These are phyloP conservation scores for Tetrapisispora pingtungensis DNA, from an alignment of 805 yeast genomes.

Conservation along the genomic window DNA sequence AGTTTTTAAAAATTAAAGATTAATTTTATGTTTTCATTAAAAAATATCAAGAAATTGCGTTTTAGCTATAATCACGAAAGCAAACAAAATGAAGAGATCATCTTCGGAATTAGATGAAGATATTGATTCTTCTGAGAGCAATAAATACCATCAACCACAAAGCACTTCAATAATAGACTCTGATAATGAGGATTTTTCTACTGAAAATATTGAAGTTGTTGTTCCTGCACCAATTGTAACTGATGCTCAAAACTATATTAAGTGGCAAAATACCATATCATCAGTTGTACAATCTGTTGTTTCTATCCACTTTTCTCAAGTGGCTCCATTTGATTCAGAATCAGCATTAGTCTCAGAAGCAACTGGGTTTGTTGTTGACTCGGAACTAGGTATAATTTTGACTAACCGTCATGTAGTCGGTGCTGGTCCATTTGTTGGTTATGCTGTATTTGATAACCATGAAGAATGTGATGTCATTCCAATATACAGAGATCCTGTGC, in stretches of 20 bases:
- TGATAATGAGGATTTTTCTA: not conserved
- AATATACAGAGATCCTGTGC: slow-evolving; percentile 87
- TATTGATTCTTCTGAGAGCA: not conserved
- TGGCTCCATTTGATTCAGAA: slow-evolving; percentile 81
- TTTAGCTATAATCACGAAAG: no score
- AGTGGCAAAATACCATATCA: slow-evolving; percentile 77
- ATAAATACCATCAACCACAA: not conserved
- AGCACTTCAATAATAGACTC: not conserved
- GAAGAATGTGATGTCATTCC: slow-evolving; percentile 85
- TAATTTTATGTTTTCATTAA: no score
- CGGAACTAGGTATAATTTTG: slow-evolving; percentile 68
- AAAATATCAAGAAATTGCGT: no score
- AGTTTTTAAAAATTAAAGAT: no score
- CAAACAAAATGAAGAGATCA: slow-evolving; percentile 10
- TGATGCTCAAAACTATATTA: slow-evolving; percentile 25
- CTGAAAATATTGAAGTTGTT: not conserved
- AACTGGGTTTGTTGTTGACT: slow-evolving; percentile 91
- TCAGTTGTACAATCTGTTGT: slow-evolving; percentile 79
- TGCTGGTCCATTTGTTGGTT: slow-evolving; percentile 88
- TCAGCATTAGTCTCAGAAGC: slow-evolving; percentile 75
- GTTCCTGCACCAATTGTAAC: not conserved
- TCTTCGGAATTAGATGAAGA: slow-evolving; percentile 7
- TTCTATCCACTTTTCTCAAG: slow-evolving; percentile 79
- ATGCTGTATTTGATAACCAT: slow-evolving; percentile 87
- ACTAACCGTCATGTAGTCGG: slow-evolving; percentile 95